Percentiles rank a stretch among this genome's conserved stretches.
Evolutionary conservation across 208 protist genomes (phyloP).

Genomic region (Trypanosoma platydactyli): DNA sequence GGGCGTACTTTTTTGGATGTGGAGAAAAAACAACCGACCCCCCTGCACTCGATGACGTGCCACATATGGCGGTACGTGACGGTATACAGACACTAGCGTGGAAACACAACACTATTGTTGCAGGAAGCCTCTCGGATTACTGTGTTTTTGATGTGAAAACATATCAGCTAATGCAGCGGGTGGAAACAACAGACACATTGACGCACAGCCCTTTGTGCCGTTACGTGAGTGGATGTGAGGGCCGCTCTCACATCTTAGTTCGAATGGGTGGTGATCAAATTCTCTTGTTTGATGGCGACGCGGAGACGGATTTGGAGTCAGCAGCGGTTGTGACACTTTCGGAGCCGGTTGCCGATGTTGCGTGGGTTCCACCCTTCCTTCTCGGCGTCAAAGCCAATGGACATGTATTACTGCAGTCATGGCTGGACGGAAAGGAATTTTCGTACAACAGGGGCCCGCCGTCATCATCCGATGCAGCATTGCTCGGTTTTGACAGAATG

Average conservation of each 20-base stretch:
- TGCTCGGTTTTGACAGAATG: conserved; percentile 2
- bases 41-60: neutral
- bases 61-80: conserved; percentile 6
- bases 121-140: conserved; percentile 15
- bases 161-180: neutral
- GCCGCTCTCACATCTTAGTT: conserved; percentile 5
- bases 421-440: conserved; percentile 20
- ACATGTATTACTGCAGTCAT: conserved; percentile 11
- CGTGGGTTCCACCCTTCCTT: conserved; percentile 27
- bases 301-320: neutral
- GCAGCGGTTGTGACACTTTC: conserved; percentile 2
- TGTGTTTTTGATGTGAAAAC: conserved; percentile 18
- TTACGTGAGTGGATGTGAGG: conserved; percentile 2
- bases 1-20: conserved; percentile 3
- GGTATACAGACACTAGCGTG: conserved; percentile 15
- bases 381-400: conserved; percentile 16
- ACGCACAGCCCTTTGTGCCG: conserved; percentile 8
- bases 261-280: conserved; percentile 11
- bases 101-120: conserved; percentile 21
- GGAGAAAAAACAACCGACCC: neutral
- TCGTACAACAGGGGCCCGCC: neutral
- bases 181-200: neutral
- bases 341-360: conserved; percentile 23
- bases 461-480: neutral
- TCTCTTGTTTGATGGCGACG: neutral